Base-by-base conservation (phyloP, 2,329 filamentous ascomycete species). In the Exserohilum rostratum region DNA sequence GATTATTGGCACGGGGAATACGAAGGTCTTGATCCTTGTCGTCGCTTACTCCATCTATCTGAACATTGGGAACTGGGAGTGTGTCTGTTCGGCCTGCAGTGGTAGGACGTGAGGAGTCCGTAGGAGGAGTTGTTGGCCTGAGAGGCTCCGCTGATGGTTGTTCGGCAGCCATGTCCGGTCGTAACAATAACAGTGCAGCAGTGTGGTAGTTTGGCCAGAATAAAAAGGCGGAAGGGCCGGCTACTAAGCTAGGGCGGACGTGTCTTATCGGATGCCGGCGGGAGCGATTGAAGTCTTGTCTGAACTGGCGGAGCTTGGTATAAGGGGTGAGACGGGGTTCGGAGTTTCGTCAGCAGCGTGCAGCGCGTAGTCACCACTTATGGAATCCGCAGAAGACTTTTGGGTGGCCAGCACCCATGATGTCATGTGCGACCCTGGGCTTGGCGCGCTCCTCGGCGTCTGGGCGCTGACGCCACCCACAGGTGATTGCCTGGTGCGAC, bases 71-170 rank as follows among this genome's bases (percentile, higher is more conserved):
- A 1, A 68, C 57, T n/a, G 57, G 53, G 7, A 68, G 65, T 7
- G 58, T 54, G 29, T 48, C 46, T 33, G 51, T 48, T 6, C 57
- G 50, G 11, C 49, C 48, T 10, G 50, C 57, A 29, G 52, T 59
- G 22, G 17, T 52, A 54, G 46, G 59, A 38, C 35, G 64, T 46
- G 37, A 53, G 33, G 18, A 54, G 38, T 17, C 51, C 27, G 37
- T 46, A 7, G 52, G 33, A 3, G 65, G 60, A n/a, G 65, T 54
- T 20, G 54, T 47, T 12, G 66, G 55, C 49, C 69, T 55, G 53
- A 72, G 58, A 18, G 66, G 66, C 63, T 73, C 70, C 11, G 64
- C 72, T 5, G 71, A 72, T 2, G 68, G 27, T 35, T 68, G 66
- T 33, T 66, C 57, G 17, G 65, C 60, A 27, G 69, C 63, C 69